Conservation (phyloP, 1,284 basidiomycete species). For the Microbotryum lychnidis-dioicae region DNA sequence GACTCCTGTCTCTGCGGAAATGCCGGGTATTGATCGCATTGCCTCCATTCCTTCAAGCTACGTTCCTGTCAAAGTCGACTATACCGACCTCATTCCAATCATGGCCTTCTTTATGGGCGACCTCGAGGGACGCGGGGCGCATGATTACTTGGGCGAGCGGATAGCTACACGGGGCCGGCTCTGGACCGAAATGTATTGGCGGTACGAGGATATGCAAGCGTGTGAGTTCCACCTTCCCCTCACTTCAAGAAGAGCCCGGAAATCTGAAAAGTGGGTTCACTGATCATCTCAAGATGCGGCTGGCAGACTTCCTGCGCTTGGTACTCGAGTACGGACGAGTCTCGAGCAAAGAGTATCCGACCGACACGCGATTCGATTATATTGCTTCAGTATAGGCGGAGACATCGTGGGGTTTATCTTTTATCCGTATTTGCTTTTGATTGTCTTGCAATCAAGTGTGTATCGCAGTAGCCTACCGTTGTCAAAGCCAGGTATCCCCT, state of each 20-base stretch:
- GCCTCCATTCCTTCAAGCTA: slow-evolving; percentile 4
- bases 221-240: background rate
- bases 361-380: too few species aligned
- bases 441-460: too few species aligned
- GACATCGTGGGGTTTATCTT: too few species aligned
- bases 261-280: too few species aligned
- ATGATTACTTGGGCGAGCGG: slow-evolving; percentile 30
- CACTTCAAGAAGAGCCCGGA: too few species aligned
- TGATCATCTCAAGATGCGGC: too few species aligned
- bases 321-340: background rate
- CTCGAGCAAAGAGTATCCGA: background rate
- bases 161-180: slow-evolving; percentile 30
- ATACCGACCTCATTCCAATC: slow-evolving; percentile 46
- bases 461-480: too few species aligned
- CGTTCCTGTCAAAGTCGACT: slow-evolving; percentile 43
- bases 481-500: too few species aligned
- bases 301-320: background rate
- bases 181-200: slow-evolving; percentile 28
- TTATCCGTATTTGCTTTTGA: too few species aligned
- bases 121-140: slow-evolving; percentile 17
- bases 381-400: too few species aligned
- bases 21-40: background rate
- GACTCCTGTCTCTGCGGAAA: background rate
- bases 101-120: slow-evolving; percentile 53
- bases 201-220: slow-evolving; percentile 23